Evolutionary conservation across 208 protist genomes (phyloP).

Genomic region (Trypanosoma platydactyli): DNA sequence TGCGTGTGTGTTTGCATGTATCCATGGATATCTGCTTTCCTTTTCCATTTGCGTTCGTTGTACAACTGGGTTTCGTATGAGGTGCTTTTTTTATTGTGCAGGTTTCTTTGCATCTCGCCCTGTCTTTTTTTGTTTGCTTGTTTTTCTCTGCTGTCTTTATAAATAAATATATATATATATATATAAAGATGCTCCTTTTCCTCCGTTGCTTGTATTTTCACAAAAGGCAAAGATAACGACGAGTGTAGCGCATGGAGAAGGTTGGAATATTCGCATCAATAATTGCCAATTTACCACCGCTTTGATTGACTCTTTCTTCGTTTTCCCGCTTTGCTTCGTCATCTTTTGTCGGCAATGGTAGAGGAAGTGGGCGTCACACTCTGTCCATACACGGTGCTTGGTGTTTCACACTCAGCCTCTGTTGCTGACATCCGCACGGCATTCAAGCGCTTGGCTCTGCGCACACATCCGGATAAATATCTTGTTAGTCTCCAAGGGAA

Average conservation of each 20-base stretch:
- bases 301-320: background rate
- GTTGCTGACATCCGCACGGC: constrained; percentile 61
- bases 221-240: too few species aligned
- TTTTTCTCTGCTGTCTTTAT: constrained; percentile 27
- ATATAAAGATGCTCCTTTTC: too few species aligned
- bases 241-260: too few species aligned
- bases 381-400: constrained; percentile 63
- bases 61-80: too few species aligned
- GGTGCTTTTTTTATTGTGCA: too few species aligned
- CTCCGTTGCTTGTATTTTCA: too few species aligned
- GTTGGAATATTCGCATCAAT: too few species aligned
- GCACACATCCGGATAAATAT: constrained; percentile 75
- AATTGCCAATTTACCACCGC: too few species aligned
- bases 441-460: constrained; percentile 65
- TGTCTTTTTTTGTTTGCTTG: constrained; percentile 11
- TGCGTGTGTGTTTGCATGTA: constrained; percentile 9
- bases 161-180: too few species aligned
- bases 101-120: too few species aligned
- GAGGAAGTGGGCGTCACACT: constrained; percentile 36
- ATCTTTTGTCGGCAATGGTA: constrained; percentile 30
- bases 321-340: background rate
- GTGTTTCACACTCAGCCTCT: constrained; percentile 31
- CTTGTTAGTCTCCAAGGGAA: background rate
- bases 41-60: too few species aligned
- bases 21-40: constrained; percentile 20